A percentile compares a stretch with the other conserved stretches of the same genome.
phyloP scores from a whole-genome alignment of 805 yeast species.

The Candida germanica region DNA sequence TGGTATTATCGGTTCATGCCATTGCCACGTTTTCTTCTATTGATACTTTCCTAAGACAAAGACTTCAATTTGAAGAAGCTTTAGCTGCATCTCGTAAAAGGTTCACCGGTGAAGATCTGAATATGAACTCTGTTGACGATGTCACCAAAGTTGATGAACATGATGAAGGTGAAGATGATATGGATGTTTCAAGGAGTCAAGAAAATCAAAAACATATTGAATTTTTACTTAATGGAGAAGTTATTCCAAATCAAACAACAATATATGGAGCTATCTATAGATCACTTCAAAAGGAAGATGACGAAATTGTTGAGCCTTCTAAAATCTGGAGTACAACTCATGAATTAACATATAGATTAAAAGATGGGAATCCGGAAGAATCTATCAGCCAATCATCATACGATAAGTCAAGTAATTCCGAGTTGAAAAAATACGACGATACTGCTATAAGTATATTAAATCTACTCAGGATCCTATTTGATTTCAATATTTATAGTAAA shows the following conservation, averaged over 20 bases:
- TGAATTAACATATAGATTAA: conserved; percentile 9
- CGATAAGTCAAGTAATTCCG: conserved; percentile 13
- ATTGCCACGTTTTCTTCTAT: conserved; percentile 58
- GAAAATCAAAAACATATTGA: conserved; percentile 34
- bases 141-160: conserved; percentile 5
- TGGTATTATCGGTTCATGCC: conserved; percentile 54
- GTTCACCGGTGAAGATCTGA: conserved; percentile 1
- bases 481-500: conserved; percentile 27
- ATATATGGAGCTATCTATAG: conserved; percentile 72
- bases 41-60: conserved; percentile 43
- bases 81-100: conserved; percentile 9
- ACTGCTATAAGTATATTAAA: conserved; percentile 41
- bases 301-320: conserved; percentile 42
- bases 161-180: conserved; percentile 3
- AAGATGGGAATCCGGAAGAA: conserved; percentile 10
- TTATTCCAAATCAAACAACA: conserved; percentile 63
- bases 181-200: neutral
- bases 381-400: conserved; percentile 6
- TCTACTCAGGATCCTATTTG: conserved; percentile 47
- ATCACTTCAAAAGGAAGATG: conserved; percentile 37
- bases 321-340: conserved; percentile 61
- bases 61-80: conserved; percentile 32
- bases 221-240: conserved; percentile 56
- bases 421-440: conserved; percentile 21
- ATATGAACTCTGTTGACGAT: conserved; percentile 3